A percentile compares a stretch with the other conserved stretches of the same genome.
phyloP scores from a whole-genome alignment of 352 stramenopile species.

The Phytophthora ramorum region DNA sequence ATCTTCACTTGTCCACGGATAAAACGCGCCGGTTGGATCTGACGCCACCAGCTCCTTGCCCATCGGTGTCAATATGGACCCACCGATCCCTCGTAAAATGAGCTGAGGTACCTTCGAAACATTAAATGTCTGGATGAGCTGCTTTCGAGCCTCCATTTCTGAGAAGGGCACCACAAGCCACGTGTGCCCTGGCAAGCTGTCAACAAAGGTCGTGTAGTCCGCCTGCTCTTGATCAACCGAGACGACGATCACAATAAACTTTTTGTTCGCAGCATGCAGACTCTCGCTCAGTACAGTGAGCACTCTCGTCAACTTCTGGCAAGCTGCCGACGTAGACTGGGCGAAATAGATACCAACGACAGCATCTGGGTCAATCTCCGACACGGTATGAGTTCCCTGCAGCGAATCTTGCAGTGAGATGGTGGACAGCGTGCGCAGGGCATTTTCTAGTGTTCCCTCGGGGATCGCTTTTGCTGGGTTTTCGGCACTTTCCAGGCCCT shows the following conservation, averaged over 20 bases:
- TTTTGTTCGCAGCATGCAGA: conserved; percentile 48
- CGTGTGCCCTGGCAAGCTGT: conserved; percentile 56
- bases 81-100: conserved; percentile 63
- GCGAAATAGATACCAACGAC: conserved; percentile 86
- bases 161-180: conserved; percentile 83
- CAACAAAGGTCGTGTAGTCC: conserved; percentile 59
- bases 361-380: conserved; percentile 53
- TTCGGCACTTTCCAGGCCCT: conserved; percentile 59
- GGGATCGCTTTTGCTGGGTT: conserved; percentile 60
- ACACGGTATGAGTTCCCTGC: conserved; percentile 71
- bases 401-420: conserved; percentile 79
- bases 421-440: conserved; percentile 61
- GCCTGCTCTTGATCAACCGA: conserved; percentile 74
- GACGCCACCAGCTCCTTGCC: conserved; percentile 70
- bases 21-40: conserved; percentile 66
- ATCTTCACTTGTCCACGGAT: conserved; percentile 63
- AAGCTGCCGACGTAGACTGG: conserved; percentile 48
- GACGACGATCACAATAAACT: conserved; percentile 79
- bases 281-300: conserved; percentile 57
- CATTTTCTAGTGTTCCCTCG: conserved; percentile 57
- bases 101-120: conserved; percentile 66
- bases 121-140: conserved; percentile 71
- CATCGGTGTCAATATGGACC: conserved; percentile 72
- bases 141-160: conserved; percentile 73
- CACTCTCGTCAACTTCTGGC: conserved; percentile 60